Percentiles rank a stretch among this genome's conserved stretches.
Evolutionary conservation across 257 asterid genomes (phyloP).

Genomic region (Thymus mandschuricus): DNA sequence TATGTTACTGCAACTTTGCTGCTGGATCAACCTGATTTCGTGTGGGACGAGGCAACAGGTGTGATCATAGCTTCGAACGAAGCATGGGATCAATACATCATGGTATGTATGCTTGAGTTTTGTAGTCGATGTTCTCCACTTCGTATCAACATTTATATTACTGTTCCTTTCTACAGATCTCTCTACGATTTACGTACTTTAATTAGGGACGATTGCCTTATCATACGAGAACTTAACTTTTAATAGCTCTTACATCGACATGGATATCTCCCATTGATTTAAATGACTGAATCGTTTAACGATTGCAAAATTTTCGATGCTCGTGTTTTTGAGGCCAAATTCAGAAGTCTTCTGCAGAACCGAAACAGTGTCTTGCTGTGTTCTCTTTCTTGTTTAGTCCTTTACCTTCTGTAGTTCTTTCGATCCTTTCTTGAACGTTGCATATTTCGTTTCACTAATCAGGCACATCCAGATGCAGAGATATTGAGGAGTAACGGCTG

Average conservation of each 20-base stretch:
- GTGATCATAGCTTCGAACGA: slow-evolving; percentile 59
- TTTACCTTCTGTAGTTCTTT: background rate
- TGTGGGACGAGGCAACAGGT: slow-evolving; percentile 72
- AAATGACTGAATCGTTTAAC: too few relatives aligned
- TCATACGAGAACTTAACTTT: too few relatives aligned
- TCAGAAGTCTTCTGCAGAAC: too few relatives aligned
- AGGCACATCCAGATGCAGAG: slow-evolving; percentile 94
- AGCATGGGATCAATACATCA: slow-evolving; percentile 71
- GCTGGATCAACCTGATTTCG: slow-evolving; percentile 59
- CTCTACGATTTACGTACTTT: background rate
- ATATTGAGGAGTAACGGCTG: slow-evolving; percentile 59
- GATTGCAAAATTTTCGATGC: background rate
- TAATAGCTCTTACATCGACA: too few relatives aligned
- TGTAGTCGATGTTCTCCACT: background rate
- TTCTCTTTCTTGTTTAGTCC: background rate
- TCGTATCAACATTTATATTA: background rate
- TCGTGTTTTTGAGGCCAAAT: background rate
- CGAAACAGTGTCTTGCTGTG: too few relatives aligned
- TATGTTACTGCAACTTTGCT: slow-evolving; percentile 49
- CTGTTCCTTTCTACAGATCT: background rate
- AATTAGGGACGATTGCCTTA: too few relatives aligned
- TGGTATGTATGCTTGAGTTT: slow-evolving; percentile 36
- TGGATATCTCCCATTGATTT: too few relatives aligned
- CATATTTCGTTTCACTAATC: slow-evolving; percentile 22
- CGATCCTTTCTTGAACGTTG: background rate